Conservation (phyloP, 495 filamentous ascomycete genomes). For the Hypoxylon subgilvum region DNA sequence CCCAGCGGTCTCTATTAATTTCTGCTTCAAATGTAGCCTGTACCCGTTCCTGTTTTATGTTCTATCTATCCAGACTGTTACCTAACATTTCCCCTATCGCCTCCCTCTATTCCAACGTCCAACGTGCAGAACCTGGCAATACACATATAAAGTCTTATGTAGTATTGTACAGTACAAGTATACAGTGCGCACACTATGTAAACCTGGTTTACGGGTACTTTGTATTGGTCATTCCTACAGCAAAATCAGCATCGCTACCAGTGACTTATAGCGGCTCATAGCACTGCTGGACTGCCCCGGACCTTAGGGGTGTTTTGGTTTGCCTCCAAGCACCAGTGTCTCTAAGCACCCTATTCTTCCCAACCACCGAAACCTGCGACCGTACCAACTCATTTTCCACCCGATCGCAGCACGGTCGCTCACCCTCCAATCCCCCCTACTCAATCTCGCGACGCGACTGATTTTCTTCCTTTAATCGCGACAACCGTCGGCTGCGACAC, state of each 20-base stretch:
- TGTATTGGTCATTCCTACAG: too few species aligned
- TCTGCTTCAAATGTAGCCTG: too few species aligned
- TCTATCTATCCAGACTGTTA: not conserved
- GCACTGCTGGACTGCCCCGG: not conserved
- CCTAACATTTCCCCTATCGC: not conserved
- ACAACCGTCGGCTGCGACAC: constrained; percentile 52
- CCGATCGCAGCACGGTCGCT: constrained; percentile 39
- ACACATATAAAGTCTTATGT: not conserved
- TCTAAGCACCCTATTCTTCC: constrained; percentile 10
- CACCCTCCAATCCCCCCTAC: constrained; percentile 35
- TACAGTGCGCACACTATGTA: not conserved
- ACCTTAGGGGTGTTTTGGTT: not conserved
- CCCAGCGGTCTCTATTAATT: too few species aligned
- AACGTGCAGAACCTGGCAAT: not conserved
- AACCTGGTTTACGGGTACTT: too few species aligned
- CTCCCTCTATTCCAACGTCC: not conserved
- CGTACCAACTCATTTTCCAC: constrained; percentile 41
- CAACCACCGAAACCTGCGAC: constrained; percentile 36
- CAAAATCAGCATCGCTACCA: not conserved
- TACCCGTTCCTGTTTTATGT: not conserved
- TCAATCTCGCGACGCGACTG: constrained; percentile 59
- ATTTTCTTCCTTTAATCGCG: constrained; percentile 56
- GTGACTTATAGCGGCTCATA: not conserved
- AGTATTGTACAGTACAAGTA: not conserved
- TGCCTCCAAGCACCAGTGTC: not conserved